Base-by-base conservation (phyloP, 2,329 filamentous ascomycete species). In the Aspergillus novoparasiticus region DNA sequence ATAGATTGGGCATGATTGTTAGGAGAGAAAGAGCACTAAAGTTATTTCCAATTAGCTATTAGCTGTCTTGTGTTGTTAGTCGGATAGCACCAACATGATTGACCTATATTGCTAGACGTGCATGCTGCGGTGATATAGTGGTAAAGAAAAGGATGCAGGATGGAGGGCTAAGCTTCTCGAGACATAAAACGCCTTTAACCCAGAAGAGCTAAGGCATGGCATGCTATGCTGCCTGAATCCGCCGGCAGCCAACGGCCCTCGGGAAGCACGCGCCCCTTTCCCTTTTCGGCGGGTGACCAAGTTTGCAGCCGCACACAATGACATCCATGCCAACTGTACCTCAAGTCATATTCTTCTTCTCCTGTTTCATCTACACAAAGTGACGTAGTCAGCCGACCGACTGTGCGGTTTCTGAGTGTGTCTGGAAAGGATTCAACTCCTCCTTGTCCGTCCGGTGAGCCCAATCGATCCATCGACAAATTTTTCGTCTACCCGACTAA, bases 201-300 rank as follows among this genome's bases (percentile, higher is more conserved):
- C 4, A 21, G 21, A 54, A 34, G 19, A 36, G 32, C 30, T 36
- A 34, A n/a, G 12, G 19, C 11, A 16, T 43, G 12, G 19, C 11
- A 16, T 43, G 55, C 12, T 62, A 11, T 43, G 55, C 12, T 64
- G 63, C 63, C 63, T 65, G 60, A 65, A 63, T 63, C 57, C 51
- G 53, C 53, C 28, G 63, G 63, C 51, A 65, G 41, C 59, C 11
- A 65, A 41, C 3, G 21, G 32, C 21, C n/a, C 14, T 39, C 32
- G 32, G 32, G 56, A 65, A 62, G 66, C 67, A 67, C 67, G 69
- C 66, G 64, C 62, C 61, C 63, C 64, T 73, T 73, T 60, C 65
- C 70, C 63, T 62, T 69, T 69, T 68, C 34, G 66, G 65, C 66
- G 39, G 19, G 16, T 41, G 39, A 41, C 53, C 56, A 45, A 23